A percentile compares a stretch with the other conserved stretches of the same genome.
Conservation (phyloP, 2,329 filamentous ascomycete species). For the Calonectria hawksworthii region DNA sequence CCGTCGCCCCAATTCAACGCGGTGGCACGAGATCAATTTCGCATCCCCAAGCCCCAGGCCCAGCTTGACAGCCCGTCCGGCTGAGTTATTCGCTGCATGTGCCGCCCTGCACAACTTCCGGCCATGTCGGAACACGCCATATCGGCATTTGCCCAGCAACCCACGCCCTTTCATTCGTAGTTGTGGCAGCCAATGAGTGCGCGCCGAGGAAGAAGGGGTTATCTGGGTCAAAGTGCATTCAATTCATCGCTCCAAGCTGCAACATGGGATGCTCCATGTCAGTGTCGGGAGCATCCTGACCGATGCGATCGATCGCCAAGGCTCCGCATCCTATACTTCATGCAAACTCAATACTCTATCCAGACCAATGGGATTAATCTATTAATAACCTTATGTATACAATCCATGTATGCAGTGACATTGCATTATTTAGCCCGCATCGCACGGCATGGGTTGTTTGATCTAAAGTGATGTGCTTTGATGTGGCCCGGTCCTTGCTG, state of each 20-base stretch:
- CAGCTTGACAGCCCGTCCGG: not conserved
- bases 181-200: not conserved
- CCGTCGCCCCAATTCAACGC: not conserved
- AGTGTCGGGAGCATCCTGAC: not conserved
- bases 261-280: not conserved
- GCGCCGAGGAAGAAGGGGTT: not conserved
- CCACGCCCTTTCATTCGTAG: not conserved
- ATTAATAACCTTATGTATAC: not conserved
- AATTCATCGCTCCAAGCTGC: no score
- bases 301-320: constrained; percentile 7
- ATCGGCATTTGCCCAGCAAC: not conserved
- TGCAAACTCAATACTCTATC: not conserved
- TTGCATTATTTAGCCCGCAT: not conserved
- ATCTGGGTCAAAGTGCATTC: not conserved
- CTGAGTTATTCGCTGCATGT: not conserved
- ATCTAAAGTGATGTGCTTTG: not conserved
- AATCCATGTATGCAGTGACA: not conserved
- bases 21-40: not conserved
- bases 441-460: not conserved
- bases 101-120: not conserved
- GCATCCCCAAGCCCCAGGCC: not conserved
- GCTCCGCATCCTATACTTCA: not conserved
- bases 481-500: not conserved
- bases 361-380: not conserved
- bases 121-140: not conserved